Evolutionary conservation across 139 green algal genomes (phyloP).

Genomic region (Pseudopediastrum boryanum): DNA sequence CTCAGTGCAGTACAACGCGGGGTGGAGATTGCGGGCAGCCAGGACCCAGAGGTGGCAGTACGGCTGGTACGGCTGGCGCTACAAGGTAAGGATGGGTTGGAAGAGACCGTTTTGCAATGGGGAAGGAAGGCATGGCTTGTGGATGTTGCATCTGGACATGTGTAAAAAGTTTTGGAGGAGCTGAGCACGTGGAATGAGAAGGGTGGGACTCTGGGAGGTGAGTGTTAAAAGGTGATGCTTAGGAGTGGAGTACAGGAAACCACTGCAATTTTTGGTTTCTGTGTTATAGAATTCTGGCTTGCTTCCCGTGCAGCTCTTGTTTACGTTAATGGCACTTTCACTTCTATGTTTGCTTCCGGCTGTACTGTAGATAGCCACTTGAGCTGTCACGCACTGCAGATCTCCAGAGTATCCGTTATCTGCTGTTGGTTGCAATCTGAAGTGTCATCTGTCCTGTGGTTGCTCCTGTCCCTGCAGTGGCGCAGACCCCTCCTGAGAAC

Average conservation of each 20-base stretch:
- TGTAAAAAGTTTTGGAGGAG: neutral
- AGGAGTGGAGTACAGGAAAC: neutral
- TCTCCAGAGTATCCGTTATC: neutral
- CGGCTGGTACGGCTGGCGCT: constrained; percentile 62
- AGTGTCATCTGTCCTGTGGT: neutral
- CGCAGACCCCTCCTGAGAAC: neutral
- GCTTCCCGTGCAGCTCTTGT: neutral
- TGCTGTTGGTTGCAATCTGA: neutral
- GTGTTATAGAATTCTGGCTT: neutral
- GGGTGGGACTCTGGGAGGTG: neutral
- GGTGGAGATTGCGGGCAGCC: constrained; percentile 48
- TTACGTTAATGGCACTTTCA: neutral
- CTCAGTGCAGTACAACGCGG: constrained; percentile 74
- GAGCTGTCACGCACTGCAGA: neutral
- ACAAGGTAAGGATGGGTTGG: constrained; percentile 12
- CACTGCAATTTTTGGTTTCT: neutral
- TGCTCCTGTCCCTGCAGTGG: constrained; percentile 18
- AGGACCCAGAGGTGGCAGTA: constrained; percentile 69
- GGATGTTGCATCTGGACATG: neutral
- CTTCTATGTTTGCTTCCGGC: neutral
- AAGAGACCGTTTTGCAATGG: neutral
- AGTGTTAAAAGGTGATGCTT: neutral
- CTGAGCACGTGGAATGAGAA: neutral
- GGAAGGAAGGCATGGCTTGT: neutral
- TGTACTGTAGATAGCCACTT: neutral